Conservation (phyloP, 2,329 filamentous ascomycete species). For the Colletotrichum phormii region DNA sequence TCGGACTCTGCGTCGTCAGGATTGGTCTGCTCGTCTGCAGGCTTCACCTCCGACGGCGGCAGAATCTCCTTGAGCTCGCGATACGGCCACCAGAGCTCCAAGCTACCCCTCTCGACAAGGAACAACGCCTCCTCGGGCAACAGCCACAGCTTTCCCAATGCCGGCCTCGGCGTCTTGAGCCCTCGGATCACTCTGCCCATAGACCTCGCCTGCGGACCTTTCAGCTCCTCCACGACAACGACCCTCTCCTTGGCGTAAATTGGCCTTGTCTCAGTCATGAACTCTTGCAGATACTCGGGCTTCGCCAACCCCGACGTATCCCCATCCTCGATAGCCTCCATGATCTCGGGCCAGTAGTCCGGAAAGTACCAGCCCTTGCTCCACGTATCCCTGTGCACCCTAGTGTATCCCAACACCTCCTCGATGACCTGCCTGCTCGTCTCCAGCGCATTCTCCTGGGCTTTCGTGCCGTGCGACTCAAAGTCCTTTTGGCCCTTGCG, state of each 20-base stretch:
- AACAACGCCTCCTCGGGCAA: conserved; percentile 93
- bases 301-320: conserved; percentile 22
- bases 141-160: conserved; percentile 79
- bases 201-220: conserved; percentile 78
- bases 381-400: conserved; percentile 78
- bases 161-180: conserved; percentile 62
- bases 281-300: conserved; percentile 32
- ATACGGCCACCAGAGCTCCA: conserved; percentile 88
- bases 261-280: conserved; percentile 41
- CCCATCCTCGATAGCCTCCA: conserved; percentile 23
- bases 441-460: conserved; percentile 82
- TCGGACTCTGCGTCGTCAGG: conserved; percentile 44
- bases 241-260: conserved; percentile 59
- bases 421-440: conserved; percentile 90
- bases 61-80: conserved; percentile 62
- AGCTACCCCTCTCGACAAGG: conserved; percentile 84
- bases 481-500: conserved; percentile 98
- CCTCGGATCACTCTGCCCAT: conserved; percentile 75
- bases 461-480: conserved; percentile 87
- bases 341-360: conserved; percentile 58
- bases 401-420: conserved; percentile 81
- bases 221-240: conserved; percentile 78
- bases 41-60: conserved; percentile 44
- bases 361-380: conserved; percentile 81
- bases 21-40: conserved; percentile 42